Evolutionary conservation across 202 grass and related monocot genomes (phyloP).

Genomic region (Zoysia matrella): DNA sequence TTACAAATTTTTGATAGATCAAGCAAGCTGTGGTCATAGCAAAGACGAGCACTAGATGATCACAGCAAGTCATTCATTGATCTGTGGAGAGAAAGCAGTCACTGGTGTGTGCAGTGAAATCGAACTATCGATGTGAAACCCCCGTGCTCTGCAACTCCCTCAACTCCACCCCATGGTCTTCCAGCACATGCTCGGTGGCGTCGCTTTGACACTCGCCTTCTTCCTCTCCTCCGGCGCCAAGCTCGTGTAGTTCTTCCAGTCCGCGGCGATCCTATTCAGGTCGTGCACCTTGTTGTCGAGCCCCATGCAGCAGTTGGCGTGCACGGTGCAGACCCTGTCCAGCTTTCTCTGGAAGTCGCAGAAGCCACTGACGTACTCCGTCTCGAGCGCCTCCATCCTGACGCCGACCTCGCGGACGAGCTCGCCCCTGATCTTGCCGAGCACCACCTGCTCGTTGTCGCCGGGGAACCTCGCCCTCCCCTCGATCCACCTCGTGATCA

Average conservation of each 20-base stretch:
- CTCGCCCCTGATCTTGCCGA: conserved; percentile 55
- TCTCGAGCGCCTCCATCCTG: conserved; percentile 51
- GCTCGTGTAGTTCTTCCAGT: too few relatives aligned
- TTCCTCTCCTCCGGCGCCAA: conserved; percentile 37
- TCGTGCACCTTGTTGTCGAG: conserved; percentile 60
- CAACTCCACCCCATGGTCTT: conserved; percentile 23
- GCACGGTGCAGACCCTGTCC: conserved; percentile 54
- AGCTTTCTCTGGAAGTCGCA: conserved; percentile 47
- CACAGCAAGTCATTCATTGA: too few relatives aligned
- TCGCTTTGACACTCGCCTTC: conserved; percentile 20
- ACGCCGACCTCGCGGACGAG: conserved; percentile 11
- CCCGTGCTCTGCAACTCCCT: not conserved
- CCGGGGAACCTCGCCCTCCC: conserved; percentile 38
- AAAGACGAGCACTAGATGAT: too few relatives aligned
- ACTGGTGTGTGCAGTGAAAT: not conserved
- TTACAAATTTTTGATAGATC: too few relatives aligned
- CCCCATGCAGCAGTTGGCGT: conserved; percentile 62
- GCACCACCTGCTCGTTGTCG: conserved; percentile 54
- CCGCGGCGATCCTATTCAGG: too few relatives aligned
- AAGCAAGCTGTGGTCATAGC: too few relatives aligned
- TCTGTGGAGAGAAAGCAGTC: too few relatives aligned
- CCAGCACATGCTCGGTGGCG: conserved; percentile 41
- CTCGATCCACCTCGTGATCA: conserved; percentile 52
- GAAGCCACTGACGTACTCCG: conserved; percentile 49
- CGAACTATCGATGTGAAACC: not conserved